Conservation (phyloP, 2,329 filamentous ascomycete genomes). For the Verticillium tricorpus region DNA sequence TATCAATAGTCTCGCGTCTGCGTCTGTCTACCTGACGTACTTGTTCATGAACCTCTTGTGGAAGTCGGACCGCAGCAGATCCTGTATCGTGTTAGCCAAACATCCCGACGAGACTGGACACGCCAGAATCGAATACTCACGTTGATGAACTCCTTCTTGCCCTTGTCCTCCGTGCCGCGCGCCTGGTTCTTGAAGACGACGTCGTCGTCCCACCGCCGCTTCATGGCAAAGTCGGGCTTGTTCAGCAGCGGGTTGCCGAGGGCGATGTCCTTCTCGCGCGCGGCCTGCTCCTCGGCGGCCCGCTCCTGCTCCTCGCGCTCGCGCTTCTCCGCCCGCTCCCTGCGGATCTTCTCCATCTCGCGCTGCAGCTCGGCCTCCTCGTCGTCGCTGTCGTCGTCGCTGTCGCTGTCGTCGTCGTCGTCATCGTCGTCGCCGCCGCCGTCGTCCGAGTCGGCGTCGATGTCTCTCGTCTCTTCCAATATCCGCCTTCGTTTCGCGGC, state of each 20-base stretch:
- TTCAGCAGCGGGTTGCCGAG: constrained; percentile 91
- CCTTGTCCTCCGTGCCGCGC: constrained; percentile 85
- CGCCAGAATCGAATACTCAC: constrained; percentile 44
- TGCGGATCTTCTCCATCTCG: constrained; percentile 90
- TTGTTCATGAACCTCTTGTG: constrained; percentile 93
- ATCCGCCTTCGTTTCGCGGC: constrained; percentile 83
- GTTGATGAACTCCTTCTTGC: constrained; percentile 95
- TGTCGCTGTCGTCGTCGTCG: constrained; percentile 40
- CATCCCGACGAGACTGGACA: too few species aligned
- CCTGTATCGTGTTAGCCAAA: constrained; percentile 41
- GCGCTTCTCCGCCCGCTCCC: constrained; percentile 74
- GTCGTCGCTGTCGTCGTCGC: constrained; percentile 68
- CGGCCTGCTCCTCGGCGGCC: constrained; percentile 75
- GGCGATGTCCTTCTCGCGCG: constrained; percentile 83
- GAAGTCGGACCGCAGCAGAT: constrained; percentile 90
- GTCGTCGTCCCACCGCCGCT: constrained; percentile 94
- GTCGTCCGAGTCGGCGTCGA: constrained; percentile 73
- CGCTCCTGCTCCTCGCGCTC: constrained; percentile 49
- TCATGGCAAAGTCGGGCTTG: constrained; percentile 82
- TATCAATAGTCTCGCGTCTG: neutral
- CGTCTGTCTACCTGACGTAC: constrained; percentile 47
- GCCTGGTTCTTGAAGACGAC: constrained; percentile 99
- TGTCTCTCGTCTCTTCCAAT: constrained; percentile 80
- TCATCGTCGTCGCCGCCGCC: constrained; percentile 54
- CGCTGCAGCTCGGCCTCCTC: constrained; percentile 86